A percentile compares a stretch with the other conserved stretches of the same genome.
Evolutionary conservation across 805 yeast species (phyloP).

Genomic region (Wickerhamomyces sydowiorum): DNA sequence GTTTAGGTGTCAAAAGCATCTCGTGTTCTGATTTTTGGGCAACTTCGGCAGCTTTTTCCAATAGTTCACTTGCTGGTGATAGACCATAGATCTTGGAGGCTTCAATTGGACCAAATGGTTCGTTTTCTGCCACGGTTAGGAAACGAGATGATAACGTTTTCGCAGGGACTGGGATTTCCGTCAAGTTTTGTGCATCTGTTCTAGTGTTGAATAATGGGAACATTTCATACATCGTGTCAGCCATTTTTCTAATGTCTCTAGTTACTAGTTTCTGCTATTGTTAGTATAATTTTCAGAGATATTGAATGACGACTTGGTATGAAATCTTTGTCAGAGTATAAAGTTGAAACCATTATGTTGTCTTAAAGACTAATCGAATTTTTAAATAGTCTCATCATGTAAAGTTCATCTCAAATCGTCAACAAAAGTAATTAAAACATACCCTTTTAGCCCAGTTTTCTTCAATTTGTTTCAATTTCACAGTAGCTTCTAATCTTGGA

Average conservation of each 20-base stretch:
- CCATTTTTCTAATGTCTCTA: slow-evolving; percentile 53
- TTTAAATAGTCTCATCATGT: slow-evolving; percentile 40
- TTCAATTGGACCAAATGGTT: slow-evolving; percentile 93
- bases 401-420: background rate
- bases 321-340: slow-evolving; percentile 19
- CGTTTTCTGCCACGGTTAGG: slow-evolving; percentile 86
- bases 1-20: slow-evolving; percentile 31
- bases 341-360: slow-evolving; percentile 48
- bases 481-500: slow-evolving; percentile 85
- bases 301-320: too few species aligned
- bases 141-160: slow-evolving; percentile 79
- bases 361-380: slow-evolving; percentile 80
- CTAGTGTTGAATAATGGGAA: slow-evolving; percentile 64
- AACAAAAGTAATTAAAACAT: slow-evolving; percentile 29
- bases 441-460: slow-evolving; percentile 53
- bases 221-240: slow-evolving; percentile 64
- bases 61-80: slow-evolving; percentile 81
- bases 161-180: slow-evolving; percentile 91
- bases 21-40: slow-evolving; percentile 28
- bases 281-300: slow-evolving; percentile 26
- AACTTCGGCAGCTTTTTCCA: slow-evolving; percentile 58
- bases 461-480: slow-evolving; percentile 64
- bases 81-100: slow-evolving; percentile 81
- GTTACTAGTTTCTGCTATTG: slow-evolving; percentile 40
- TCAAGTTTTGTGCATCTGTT: slow-evolving; percentile 59